Conservation (phyloP, 1,284 basidiomycete genomes). For the Mycosarcoma maydis region DNA sequence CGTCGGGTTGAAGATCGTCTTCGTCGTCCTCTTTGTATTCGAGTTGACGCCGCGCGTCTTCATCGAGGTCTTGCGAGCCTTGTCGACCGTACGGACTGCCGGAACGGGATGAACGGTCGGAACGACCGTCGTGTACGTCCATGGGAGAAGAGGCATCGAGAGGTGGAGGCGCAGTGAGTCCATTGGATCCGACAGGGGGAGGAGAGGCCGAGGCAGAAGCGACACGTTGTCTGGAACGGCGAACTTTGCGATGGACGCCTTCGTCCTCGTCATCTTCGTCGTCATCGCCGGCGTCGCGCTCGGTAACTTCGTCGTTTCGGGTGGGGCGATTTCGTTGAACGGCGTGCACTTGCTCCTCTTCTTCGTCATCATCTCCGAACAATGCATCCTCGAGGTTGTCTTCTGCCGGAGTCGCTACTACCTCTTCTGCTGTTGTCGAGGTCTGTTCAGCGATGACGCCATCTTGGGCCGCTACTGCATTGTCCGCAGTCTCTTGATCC, state of each 20-base stretch:
- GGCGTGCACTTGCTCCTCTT: conserved; percentile 26
- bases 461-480: conserved; percentile 1
- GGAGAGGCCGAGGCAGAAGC: conserved; percentile 38
- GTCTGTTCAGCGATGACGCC: neutral
- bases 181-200: conserved; percentile 21
- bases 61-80: conserved; percentile 43
- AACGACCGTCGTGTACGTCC: conserved; percentile 18
- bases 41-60: conserved; percentile 46
- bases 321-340: conserved; percentile 8
- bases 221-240: conserved; percentile 37
- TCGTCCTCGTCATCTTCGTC: conserved; percentile 48
- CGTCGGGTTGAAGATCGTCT: conserved; percentile 69
- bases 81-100: conserved; percentile 31
- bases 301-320: neutral
- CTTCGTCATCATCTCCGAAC: conserved; percentile 49
- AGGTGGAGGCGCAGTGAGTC: conserved; percentile 22
- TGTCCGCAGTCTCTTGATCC: conserved; percentile 24
- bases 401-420: neutral
- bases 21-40: conserved; percentile 68
- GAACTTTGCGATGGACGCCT: conserved; percentile 32
- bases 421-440: neutral
- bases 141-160: conserved; percentile 25
- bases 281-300: neutral
- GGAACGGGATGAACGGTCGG: conserved; percentile 30
- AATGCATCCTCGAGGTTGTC: conserved; percentile 43